Percentiles rank a stretch among this genome's conserved stretches.
Conservation (phyloP, 345 rosid genomes). For the Turnera subulata region DNA sequence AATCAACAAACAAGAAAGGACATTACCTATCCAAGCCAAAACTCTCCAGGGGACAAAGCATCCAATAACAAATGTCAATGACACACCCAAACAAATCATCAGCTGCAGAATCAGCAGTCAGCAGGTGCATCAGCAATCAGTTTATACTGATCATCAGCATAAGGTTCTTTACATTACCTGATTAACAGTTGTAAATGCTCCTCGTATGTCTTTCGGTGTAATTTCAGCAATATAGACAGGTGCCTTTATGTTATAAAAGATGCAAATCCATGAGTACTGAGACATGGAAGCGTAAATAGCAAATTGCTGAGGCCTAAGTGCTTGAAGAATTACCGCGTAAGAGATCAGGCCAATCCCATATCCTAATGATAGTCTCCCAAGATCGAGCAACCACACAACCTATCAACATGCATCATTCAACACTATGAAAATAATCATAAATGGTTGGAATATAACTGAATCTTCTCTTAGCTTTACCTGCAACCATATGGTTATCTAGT, state of each 20-base stretch:
- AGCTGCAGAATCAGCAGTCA: constrained; percentile 38
- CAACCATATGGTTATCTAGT: not conserved
- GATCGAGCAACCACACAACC: constrained; percentile 57
- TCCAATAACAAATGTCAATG: constrained; percentile 63
- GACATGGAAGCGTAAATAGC: constrained; percentile 1
- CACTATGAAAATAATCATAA: not conserved
- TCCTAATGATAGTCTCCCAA: constrained; percentile 72
- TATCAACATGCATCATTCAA: constrained; percentile 22
- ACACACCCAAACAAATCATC: constrained; percentile 67
- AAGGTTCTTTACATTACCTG: constrained; percentile 34
- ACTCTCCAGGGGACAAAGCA: constrained; percentile 57
- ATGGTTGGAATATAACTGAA: not conserved
- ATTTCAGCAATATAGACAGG: constrained; percentile 86
- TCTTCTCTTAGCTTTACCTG: not conserved
- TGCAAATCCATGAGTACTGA: not conserved
- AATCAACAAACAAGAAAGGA: not conserved
- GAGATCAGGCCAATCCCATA: constrained; percentile 63
- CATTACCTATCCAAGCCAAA: constrained; percentile 62
- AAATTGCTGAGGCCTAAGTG: not conserved
- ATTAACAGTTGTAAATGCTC: constrained; percentile 66
- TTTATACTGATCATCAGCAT: too few relatives aligned
- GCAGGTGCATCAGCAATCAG: not conserved
- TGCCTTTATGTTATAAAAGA: constrained; percentile 32
- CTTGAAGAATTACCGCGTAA: constrained; percentile 54
- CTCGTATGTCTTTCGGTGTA: constrained; percentile 67